Percentiles rank a stretch among this genome's conserved stretches.
Evolutionary conservation across 176 grass and related monocot genomes (phyloP).

Genomic region (Eragrostis curvula): DNA sequence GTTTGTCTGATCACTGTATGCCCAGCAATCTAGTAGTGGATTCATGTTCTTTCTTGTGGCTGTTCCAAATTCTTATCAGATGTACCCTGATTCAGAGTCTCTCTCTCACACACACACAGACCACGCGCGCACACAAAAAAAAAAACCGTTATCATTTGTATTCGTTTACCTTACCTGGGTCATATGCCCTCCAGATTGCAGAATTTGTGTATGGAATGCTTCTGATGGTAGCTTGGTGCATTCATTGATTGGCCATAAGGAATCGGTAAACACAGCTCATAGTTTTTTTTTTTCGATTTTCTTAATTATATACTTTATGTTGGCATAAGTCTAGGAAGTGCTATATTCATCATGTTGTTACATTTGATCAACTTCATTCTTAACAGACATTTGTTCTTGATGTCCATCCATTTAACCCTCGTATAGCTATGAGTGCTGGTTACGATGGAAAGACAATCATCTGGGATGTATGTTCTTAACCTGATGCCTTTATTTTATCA

Average conservation of each 20-base stretch:
- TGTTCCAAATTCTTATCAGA: neutral
- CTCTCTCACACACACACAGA: too few species aligned
- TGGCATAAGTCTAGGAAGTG: neutral
- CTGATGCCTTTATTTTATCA: constrained; percentile 24
- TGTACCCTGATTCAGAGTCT: constrained; percentile 10
- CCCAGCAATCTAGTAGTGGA: neutral
- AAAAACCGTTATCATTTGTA: constrained; percentile 17
- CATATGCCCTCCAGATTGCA: constrained; percentile 75
- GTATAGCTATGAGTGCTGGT: constrained; percentile 99
- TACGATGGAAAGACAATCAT: constrained; percentile 99
- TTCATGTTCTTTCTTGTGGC: neutral
- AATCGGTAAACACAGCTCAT: constrained; percentile 68
- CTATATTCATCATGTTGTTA: constrained; percentile 24
- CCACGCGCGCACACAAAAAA: too few species aligned
- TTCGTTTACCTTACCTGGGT: constrained; percentile 30
- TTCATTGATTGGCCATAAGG: constrained; percentile 95
- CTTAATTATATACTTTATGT: constrained; percentile 15
- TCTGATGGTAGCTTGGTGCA: constrained; percentile 98
- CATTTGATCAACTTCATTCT: constrained; percentile 45
- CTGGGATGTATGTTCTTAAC: constrained; percentile 90
- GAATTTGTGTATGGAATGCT: constrained; percentile 99
- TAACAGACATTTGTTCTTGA: constrained; percentile 98
- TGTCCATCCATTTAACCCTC: constrained; percentile 99
- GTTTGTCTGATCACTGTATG: neutral
- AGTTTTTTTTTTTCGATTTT: neutral